Base-by-base conservation (phyloP, 163 green algal genomes). In the Volvox carteri region DNA sequence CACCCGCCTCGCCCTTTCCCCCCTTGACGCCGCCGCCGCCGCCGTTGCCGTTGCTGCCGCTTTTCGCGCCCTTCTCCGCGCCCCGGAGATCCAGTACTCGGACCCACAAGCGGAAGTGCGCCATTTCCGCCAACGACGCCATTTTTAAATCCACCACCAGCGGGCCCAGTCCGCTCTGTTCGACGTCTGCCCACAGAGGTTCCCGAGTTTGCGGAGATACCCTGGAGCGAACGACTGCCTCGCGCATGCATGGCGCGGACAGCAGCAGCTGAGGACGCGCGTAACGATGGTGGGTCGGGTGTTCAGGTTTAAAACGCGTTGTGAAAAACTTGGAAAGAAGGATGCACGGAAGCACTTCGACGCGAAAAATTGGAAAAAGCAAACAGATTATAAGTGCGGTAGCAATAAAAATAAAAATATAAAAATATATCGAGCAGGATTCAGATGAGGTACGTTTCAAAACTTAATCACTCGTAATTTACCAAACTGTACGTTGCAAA, bases 181-280 rank as follows among this genome's bases (percentile, higher is more conserved):
- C 67, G 0, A 54, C 54, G 21, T 74, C 48, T 50, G 54, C 75
- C 83, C 81, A 92, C 14, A 83, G 25, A 12, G 89, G 89, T 6
- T 58, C 52, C 1, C 75, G 83, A 0, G 60, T 92, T 28, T 39
- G 58, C 0, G 39, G 18, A 0, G 33, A 33, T 42, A 91, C 72
- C 0, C 54, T 30, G 39, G 62, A 78, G 19, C 56, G 52, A 23
- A 85, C 52, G 54, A 68, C 30, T 19, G 68, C 28, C 1, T 79
- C 86, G 0, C 42, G 37, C 77, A 91, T 73, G 78, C 86, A 88
- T 9, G 67, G 68, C 4, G 37, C 86, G 25, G 76, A 46, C 23
- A 87, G 30, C 41, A 87, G 60, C 28, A 87, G 79, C 79, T 87
- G 79, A 39, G n/a, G n/a, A n/a, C n/a, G n/a, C n/a, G n/a, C n/a